These are phyloP conservation scores for Taiozyma sp. DNA, from an alignment of 1,139 yeast genomes.

Conservation along the genomic window DNA sequence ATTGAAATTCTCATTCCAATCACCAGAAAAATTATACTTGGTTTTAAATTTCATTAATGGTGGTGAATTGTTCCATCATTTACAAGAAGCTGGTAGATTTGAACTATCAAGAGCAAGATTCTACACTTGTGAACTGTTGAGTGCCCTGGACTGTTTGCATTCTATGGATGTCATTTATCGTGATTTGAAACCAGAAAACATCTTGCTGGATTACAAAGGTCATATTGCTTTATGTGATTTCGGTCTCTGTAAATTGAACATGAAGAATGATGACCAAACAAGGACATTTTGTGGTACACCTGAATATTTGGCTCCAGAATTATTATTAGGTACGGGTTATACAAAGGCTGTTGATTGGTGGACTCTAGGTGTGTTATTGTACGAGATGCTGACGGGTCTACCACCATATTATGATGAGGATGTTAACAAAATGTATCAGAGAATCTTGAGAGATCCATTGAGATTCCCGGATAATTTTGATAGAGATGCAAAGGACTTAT, in stretches of 20 bases:
- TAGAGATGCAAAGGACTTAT: constrained; percentile 80
- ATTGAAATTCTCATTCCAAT: constrained; percentile 89
- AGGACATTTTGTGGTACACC: constrained; percentile 97
- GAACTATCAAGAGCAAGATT: constrained; percentile 86
- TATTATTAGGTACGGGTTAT: constrained; percentile 86
- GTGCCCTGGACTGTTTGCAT: constrained; percentile 90
- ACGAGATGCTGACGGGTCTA: constrained; percentile 94
- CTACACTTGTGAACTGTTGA: constrained; percentile 88
- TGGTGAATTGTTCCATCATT: constrained; percentile 93
- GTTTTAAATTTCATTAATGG: constrained; percentile 95
- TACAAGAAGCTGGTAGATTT: constrained; percentile 88
- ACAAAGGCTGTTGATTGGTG: constrained; percentile 97
- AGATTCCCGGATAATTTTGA: constrained; percentile 88
- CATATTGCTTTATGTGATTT: constrained; percentile 97
- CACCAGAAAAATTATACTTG: constrained; percentile 87
- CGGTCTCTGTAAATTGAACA: constrained; percentile 91
- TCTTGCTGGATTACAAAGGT: constrained; percentile 89
- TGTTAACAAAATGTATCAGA: constrained; percentile 90
- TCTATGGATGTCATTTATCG: constrained; percentile 89
- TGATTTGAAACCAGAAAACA: constrained; percentile 94
- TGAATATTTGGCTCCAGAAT: constrained; percentile 93
- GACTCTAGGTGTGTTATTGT: constrained; percentile 90
- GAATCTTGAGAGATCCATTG: constrained; percentile 83
- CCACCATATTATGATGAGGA: constrained; percentile 97
- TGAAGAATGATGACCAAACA: constrained; percentile 85